These are phyloP conservation scores for Capniomyces stellatus DNA, from an alignment of 371 early-diverging fungal genomes.

Conservation along the genomic window DNA sequence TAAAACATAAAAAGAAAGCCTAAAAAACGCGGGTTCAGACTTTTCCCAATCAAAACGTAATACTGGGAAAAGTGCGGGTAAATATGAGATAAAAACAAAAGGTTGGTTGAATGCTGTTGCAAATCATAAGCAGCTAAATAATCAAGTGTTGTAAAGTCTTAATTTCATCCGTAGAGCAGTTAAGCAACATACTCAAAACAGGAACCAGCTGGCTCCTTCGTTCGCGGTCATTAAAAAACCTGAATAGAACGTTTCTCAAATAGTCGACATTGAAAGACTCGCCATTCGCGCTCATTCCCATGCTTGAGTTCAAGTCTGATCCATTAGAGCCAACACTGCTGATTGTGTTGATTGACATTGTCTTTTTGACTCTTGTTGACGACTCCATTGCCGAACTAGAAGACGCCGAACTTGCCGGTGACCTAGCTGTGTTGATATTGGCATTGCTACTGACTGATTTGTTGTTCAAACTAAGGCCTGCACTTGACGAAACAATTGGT, in stretches of 20 bases:
- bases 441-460: neutral
- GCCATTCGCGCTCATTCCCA: constrained; percentile 9
- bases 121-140: too few relatives aligned
- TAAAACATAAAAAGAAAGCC: too few relatives aligned
- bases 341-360: constrained; percentile 5
- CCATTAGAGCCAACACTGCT: constrained; percentile 10
- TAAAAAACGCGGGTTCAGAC: too few relatives aligned
- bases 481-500: constrained; percentile 15
- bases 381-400: neutral
- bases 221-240: constrained; percentile 65
- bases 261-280: constrained; percentile 65
- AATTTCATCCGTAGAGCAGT: constrained; percentile 61
- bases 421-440: constrained; percentile 6
- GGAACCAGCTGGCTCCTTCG: constrained; percentile 60
- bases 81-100: neutral
- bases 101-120: too few relatives aligned
- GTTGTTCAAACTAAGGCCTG: neutral
- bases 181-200: constrained; percentile 57
- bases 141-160: constrained; percentile 32
- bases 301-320: constrained; percentile 3
- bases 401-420: constrained; percentile 10
- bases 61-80: neutral
- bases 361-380: neutral
- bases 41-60: neutral
- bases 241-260: constrained; percentile 59